Evolutionary conservation across 176 grass and related monocot genomes (phyloP).

Genomic region (Oryza meyeriana): DNA sequence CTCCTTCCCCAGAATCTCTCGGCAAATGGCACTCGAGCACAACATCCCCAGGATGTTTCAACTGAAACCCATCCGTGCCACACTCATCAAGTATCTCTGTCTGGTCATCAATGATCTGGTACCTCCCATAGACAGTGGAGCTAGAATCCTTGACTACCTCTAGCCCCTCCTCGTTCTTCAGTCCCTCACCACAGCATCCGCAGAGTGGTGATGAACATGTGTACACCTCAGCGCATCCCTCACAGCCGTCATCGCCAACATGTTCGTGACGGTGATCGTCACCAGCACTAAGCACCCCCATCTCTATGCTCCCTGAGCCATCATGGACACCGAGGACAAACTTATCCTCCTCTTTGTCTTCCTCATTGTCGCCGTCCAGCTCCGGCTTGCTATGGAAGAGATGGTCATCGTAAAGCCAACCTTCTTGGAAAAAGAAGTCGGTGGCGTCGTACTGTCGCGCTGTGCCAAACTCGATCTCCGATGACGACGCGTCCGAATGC

Average conservation of each 20-base stretch:
- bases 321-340: slow-evolving; percentile 53
- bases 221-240: slow-evolving; percentile 61
- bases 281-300: slow-evolving; percentile 6
- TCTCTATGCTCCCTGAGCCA: slow-evolving; percentile 14
- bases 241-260: slow-evolving; percentile 28
- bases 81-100: slow-evolving; percentile 83
- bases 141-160: slow-evolving; percentile 38
- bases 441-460: slow-evolving; percentile 72
- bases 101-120: slow-evolving; percentile 90
- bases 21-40: slow-evolving; percentile 39
- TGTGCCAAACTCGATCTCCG: slow-evolving; percentile 85
- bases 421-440: slow-evolving; percentile 69
- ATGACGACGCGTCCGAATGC: slow-evolving; percentile 58
- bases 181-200: slow-evolving; percentile 53
- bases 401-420: slow-evolving; percentile 79
- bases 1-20: slow-evolving; percentile 13
- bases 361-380: slow-evolving; percentile 18
- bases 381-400: slow-evolving; percentile 41
- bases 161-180: slow-evolving; percentile 32
- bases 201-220: slow-evolving; percentile 70
- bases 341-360: slow-evolving; percentile 63
- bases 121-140: slow-evolving; percentile 72
- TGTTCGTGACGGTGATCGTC: slow-evolving; percentile 38
- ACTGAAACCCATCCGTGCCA: slow-evolving; percentile 39
- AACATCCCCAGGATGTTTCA: slow-evolving; percentile 36